Conservation (phyloP, 192 early-diverging fungal genomes). For the Polychytrium aggregatum region DNA sequence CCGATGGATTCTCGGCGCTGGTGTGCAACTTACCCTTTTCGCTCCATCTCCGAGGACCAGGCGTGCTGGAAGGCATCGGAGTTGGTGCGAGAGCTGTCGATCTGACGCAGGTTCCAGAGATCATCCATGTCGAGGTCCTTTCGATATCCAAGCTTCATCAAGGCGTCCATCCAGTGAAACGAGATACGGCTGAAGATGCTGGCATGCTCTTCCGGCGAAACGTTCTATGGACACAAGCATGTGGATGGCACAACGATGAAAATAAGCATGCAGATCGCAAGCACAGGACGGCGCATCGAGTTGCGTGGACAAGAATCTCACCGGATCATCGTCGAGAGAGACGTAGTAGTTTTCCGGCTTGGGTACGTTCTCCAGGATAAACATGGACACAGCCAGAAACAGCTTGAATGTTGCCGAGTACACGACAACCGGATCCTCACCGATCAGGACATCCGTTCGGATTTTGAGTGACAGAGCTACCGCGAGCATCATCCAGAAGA, state of each 20-base stretch:
- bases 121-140: constrained; percentile 67
- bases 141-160: constrained; percentile 67
- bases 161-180: constrained; percentile 83
- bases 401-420: constrained; percentile 9
- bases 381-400: constrained; percentile 11
- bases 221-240: constrained; percentile 3
- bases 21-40: too few relatives aligned
- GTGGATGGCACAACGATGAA: background rate
- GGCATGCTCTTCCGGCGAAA: constrained; percentile 63
- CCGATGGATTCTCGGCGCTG: too few relatives aligned
- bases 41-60: too few relatives aligned
- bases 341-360: constrained; percentile 20
- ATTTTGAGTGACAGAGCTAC: too few relatives aligned
- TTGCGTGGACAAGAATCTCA: too few relatives aligned
- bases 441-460: constrained; percentile 15
- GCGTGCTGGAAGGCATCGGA: too few relatives aligned
- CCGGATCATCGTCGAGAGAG: constrained; percentile 22
- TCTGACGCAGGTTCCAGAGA: constrained; percentile 60
- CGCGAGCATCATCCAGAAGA: constrained; percentile 38
- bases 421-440: constrained; percentile 11
- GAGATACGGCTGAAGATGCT: constrained; percentile 73
- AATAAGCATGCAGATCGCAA: background rate
- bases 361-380: constrained; percentile 33
- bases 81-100: too few relatives aligned
- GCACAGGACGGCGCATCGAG: too few relatives aligned